Conservation (phyloP, 2,329 filamentous ascomycete species). For the Emmonsiellopsis sp. region DNA sequence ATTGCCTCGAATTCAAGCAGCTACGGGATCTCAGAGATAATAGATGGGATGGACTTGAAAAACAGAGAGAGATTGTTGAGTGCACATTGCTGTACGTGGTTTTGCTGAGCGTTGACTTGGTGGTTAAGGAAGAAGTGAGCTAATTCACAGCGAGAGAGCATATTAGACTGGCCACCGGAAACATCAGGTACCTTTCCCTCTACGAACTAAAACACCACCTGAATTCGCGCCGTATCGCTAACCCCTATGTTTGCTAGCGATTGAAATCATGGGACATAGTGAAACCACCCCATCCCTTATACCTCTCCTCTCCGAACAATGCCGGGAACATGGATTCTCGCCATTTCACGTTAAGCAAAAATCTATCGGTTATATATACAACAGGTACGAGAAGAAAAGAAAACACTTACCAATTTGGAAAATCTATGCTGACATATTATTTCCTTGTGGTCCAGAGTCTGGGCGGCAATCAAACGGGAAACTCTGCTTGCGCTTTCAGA, state of each 20-base stretch:
- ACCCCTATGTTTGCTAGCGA: constrained; percentile 12
- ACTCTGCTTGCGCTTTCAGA: constrained; percentile 25
- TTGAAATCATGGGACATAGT: constrained; percentile 32
- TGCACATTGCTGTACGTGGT: constrained; percentile 33
- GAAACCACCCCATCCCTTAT: constrained; percentile 23
- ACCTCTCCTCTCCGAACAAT: constrained; percentile 19
- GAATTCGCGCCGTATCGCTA: no score
- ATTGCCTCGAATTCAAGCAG: constrained; percentile 42
- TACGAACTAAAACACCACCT: not conserved
- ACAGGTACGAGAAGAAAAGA: constrained; percentile 17
- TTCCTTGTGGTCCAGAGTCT: constrained; percentile 19
- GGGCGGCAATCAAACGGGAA: constrained; percentile 36
- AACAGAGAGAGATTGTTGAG: constrained; percentile 31
- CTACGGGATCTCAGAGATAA: constrained; percentile 36
- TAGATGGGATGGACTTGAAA: constrained; percentile 26
- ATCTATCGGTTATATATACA: constrained; percentile 33
- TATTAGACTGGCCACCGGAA: constrained; percentile 32
- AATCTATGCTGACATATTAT: not conserved
- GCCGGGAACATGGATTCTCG: constrained; percentile 24
- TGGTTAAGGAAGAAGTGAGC: not conserved
- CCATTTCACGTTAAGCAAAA: constrained; percentile 28
- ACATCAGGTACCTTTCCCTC: constrained; percentile 18
- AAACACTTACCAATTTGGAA: not conserved
- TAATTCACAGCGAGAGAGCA: not conserved
- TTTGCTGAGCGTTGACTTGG: no score